phyloP scores from a whole-genome alignment of 2,329 filamentous ascomycete genomes.

The Fusarium protoensiforme region DNA sequence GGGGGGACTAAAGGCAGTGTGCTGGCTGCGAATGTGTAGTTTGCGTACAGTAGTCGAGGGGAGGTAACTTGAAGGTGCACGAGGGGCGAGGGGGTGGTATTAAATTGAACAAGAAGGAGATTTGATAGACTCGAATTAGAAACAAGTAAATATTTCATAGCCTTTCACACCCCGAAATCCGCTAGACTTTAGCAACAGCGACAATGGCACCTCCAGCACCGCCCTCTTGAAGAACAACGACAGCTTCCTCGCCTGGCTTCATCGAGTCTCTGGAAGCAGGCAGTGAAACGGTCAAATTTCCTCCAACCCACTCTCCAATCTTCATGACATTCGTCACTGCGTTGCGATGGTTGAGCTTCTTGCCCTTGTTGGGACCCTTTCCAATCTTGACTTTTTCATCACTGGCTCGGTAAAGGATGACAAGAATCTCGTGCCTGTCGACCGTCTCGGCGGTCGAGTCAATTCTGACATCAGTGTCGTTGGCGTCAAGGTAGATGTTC shows the following conservation, averaged over 20 bases:
- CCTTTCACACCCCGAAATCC: neutral
- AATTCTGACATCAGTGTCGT: neutral
- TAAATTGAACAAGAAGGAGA: neutral
- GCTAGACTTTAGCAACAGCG: neutral
- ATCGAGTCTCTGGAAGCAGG: neutral
- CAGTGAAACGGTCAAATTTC: neutral
- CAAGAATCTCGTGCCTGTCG: neutral
- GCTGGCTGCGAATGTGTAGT: neutral
- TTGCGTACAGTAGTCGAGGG: neutral
- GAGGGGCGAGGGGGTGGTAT: neutral
- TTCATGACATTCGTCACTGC: constrained; percentile 46
- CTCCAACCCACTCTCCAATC: constrained; percentile 43
- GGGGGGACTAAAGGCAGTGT: neutral
- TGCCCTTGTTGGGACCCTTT: constrained; percentile 49
- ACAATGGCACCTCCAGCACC: neutral
- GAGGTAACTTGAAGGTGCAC: neutral
- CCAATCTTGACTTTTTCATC: constrained; percentile 45
- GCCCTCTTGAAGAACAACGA: neutral
- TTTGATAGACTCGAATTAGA: neutral
- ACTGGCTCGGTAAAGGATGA: constrained; percentile 6
- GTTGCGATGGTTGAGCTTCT: constrained; percentile 49
- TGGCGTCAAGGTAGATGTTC: neutral
- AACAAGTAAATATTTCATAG: neutral
- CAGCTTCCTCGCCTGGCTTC: neutral
- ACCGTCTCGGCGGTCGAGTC: neutral